phyloP scores from a whole-genome alignment of 176 grass and related monocot species.

The Oryza meridionalis region DNA sequence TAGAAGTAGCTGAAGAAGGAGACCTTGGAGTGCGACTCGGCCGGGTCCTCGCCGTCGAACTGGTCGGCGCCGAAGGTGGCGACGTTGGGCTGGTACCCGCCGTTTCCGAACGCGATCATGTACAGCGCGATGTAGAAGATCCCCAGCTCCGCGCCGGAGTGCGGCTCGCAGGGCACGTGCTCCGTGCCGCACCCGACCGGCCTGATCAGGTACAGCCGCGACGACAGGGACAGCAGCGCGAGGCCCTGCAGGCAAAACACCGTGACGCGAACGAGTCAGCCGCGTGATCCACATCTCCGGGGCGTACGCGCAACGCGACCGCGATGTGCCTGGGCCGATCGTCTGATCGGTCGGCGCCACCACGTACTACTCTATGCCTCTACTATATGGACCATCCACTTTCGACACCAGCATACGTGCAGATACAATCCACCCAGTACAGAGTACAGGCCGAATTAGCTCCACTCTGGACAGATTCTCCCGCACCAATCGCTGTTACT shows the following conservation, averaged over 20 bases:
- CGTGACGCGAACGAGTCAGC: background rate
- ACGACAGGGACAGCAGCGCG: conserved; percentile 64
- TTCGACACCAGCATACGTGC: background rate
- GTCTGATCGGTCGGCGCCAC: background rate
- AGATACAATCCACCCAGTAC: background rate
- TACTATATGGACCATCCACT: conserved; percentile 9
- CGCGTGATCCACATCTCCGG: background rate
- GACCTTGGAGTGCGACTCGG: conserved; percentile 78
- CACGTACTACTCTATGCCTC: background rate
- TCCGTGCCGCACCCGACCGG: conserved; percentile 71
- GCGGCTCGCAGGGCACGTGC: conserved; percentile 49
- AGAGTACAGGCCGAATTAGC: background rate
- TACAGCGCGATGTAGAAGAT: conserved; percentile 90
- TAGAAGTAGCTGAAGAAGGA: conserved; percentile 99
- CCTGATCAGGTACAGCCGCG: conserved; percentile 63
- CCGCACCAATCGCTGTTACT: background rate
- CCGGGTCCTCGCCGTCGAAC: conserved; percentile 73
- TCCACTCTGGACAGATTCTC: background rate
- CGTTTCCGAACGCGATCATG: conserved; percentile 92
- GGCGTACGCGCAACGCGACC: background rate
- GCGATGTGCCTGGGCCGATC: background rate
- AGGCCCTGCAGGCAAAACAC: conserved; percentile 57
- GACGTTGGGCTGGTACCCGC: conserved; percentile 92
- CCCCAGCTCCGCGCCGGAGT: conserved; percentile 60
- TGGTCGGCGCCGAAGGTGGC: conserved; percentile 94